phyloP scores from a whole-genome alignment of 805 yeast species.

The Candida mattraensis region DNA sequence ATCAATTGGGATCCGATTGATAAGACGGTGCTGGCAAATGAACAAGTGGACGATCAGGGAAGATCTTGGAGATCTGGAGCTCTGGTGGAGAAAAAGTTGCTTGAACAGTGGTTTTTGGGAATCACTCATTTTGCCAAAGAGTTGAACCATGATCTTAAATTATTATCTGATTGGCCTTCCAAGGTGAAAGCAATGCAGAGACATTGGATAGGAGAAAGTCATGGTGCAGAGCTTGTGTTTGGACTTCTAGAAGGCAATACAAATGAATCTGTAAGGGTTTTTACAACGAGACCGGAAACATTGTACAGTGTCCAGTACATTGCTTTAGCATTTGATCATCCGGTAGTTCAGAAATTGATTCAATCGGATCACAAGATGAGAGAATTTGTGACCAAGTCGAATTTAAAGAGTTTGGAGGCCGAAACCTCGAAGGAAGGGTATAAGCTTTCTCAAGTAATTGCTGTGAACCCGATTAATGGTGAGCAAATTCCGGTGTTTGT shows the following conservation, averaged over 20 bases:
- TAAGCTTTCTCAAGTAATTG: slow-evolving; percentile 42
- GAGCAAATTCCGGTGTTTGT: slow-evolving; percentile 69
- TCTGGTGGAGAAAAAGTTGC: slow-evolving; percentile 72
- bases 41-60: slow-evolving; percentile 91
- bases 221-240: slow-evolving; percentile 73
- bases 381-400: slow-evolving; percentile 43
- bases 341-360: slow-evolving; percentile 46
- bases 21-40: slow-evolving; percentile 91
- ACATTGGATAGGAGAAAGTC: slow-evolving; percentile 91
- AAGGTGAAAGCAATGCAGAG: slow-evolving; percentile 88
- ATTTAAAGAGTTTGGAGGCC: slow-evolving; percentile 39
- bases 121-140: slow-evolving; percentile 79
- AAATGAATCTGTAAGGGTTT: slow-evolving; percentile 48
- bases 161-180: slow-evolving; percentile 77
- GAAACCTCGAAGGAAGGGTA: slow-evolving; percentile 58
- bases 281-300: slow-evolving; percentile 92
- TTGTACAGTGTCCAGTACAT: slow-evolving; percentile 78
- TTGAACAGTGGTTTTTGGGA: slow-evolving; percentile 93
- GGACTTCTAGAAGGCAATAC: slow-evolving; percentile 11
- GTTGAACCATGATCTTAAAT: slow-evolving; percentile 61
- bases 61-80: slow-evolving; percentile 98
- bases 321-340: slow-evolving; percentile 75
- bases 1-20: slow-evolving; percentile 99
- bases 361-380: slow-evolving; percentile 40
- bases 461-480: slow-evolving; percentile 59